These are phyloP conservation scores for Aotearoamyces nothofagi DNA, from an alignment of 2,329 filamentous ascomycete genomes.

Conservation along the genomic window DNA sequence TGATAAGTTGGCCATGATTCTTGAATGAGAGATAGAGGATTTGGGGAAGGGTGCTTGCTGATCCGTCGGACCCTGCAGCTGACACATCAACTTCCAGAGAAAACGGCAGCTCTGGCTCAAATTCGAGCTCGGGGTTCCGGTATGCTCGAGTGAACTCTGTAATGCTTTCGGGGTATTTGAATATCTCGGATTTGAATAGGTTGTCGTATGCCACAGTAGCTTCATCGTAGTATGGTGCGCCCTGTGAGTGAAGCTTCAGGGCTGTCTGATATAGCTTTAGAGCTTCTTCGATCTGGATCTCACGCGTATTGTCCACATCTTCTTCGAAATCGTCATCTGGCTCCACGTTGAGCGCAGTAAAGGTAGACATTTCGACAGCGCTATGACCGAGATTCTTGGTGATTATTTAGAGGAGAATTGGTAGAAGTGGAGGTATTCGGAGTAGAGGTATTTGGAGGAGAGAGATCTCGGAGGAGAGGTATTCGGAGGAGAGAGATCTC, in stretches of 20 bases:
- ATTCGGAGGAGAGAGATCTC: too few species aligned
- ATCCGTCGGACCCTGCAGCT: slow-evolving; percentile 52
- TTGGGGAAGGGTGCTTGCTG: slow-evolving; percentile 70
- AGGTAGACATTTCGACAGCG: too few species aligned
- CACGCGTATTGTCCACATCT: slow-evolving; percentile 87
- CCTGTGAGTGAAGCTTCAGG: slow-evolving; percentile 81
- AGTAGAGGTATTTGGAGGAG: too few species aligned
- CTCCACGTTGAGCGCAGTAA: slow-evolving; percentile 85
- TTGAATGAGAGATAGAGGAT: slow-evolving; percentile 90
- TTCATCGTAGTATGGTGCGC: slow-evolving; percentile 57
- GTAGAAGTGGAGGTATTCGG: too few species aligned
- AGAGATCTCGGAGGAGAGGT: too few species aligned
- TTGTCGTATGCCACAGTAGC: slow-evolving; percentile 70
- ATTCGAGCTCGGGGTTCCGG: slow-evolving; percentile 31
- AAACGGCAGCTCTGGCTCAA: slow-evolving; percentile 30
- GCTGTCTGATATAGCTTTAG: slow-evolving; percentile 88
- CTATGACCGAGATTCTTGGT: too few species aligned
- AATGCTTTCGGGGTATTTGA: slow-evolving; percentile 74
- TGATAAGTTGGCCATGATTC: slow-evolving; percentile 79
- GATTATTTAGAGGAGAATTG: too few species aligned
- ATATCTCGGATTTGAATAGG: slow-evolving; percentile 85
- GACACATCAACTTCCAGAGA: slow-evolving; percentile 36
- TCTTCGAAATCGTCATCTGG: slow-evolving; percentile 82
- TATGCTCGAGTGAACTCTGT: slow-evolving; percentile 71
- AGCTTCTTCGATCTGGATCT: slow-evolving; percentile 93